These are phyloP conservation scores for Neurospora tetraspora DNA, from an alignment of 495 filamentous ascomycete genomes.

Conservation along the genomic window DNA sequence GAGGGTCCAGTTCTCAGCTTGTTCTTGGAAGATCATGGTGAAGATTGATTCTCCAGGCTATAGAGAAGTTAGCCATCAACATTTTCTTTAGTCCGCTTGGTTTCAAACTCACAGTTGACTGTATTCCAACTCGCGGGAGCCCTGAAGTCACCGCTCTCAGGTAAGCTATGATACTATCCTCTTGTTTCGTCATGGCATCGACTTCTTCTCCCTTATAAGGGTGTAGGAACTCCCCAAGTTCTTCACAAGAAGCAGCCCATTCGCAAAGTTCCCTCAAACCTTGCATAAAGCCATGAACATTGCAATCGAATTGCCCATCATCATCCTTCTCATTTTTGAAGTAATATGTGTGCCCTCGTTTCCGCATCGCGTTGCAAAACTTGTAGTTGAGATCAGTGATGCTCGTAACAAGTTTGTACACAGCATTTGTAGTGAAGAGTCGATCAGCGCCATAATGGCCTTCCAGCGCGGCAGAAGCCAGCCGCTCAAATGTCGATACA, in stretches of 20 bases:
- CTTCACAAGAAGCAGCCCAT: not conserved
- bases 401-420: not conserved
- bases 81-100: not conserved
- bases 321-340: not conserved
- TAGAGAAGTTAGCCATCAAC: not conserved
- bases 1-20: constrained; percentile 39
- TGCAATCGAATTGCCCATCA: not conserved
- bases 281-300: not conserved
- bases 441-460: constrained; percentile 33
- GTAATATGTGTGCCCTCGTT: not conserved
- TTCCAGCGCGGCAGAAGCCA: constrained; percentile 2
- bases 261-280: not conserved
- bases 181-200: not conserved
- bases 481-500: constrained; percentile 2
- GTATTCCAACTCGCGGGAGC: not conserved
- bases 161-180: not conserved
- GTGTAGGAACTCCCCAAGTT: not conserved
- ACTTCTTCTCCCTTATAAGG: not conserved
- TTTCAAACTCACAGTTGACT: not conserved
- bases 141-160: not conserved
- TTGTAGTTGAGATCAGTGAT: not conserved
- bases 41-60: constrained; percentile 32
- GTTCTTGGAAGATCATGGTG: constrained; percentile 36
- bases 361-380: not conserved
- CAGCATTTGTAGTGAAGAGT: constrained; percentile 25